Percentiles rank a stretch among this genome's conserved stretches.
phyloP scores from a whole-genome alignment of 1,284 basidiomycete genomes.

The Ustilago vetiveriae region DNA sequence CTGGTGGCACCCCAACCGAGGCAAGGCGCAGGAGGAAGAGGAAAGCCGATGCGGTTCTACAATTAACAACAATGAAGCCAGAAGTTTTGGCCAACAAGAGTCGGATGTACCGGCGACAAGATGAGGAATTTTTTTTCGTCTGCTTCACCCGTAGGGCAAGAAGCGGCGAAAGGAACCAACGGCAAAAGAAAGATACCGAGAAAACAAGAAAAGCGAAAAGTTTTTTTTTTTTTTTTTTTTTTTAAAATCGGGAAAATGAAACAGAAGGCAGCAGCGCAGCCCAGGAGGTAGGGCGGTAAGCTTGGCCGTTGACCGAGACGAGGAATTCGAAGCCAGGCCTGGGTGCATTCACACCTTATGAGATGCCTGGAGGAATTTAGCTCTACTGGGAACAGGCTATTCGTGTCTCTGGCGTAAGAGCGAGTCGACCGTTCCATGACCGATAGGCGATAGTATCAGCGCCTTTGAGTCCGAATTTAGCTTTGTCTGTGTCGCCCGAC shows the following conservation, averaged over 20 bases:
- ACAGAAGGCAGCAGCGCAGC: not conserved
- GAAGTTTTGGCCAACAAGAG: not conserved
- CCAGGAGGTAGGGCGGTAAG: not conserved
- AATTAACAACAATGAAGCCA: not conserved
- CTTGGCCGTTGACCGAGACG: too few species aligned
- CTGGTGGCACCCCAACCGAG: not conserved
- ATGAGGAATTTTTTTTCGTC: not conserved
- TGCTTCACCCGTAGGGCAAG: not conserved
- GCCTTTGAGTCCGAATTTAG: too few species aligned
- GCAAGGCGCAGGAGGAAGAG: not conserved
- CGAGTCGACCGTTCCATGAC: too few species aligned
- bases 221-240: too few species aligned
- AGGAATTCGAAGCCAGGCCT: too few species aligned
- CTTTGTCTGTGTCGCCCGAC: too few species aligned
- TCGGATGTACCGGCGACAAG: slow-evolving; percentile 18
- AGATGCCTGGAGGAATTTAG: too few species aligned
- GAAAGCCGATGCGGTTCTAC: not conserved
- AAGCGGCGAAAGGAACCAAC: not conserved
- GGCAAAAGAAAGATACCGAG: not conserved
- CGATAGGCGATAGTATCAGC: too few species aligned
- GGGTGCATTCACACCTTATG: too few species aligned
- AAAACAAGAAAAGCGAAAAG: not conserved
- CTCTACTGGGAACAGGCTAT: too few species aligned
- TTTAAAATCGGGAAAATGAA: not conserved
- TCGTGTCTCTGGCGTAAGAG: too few species aligned